A percentile compares a stretch with the other conserved stretches of the same genome.
phyloP scores from a whole-genome alignment of 148 eudicot species.

The Mesembryanthemum crystallinum region DNA sequence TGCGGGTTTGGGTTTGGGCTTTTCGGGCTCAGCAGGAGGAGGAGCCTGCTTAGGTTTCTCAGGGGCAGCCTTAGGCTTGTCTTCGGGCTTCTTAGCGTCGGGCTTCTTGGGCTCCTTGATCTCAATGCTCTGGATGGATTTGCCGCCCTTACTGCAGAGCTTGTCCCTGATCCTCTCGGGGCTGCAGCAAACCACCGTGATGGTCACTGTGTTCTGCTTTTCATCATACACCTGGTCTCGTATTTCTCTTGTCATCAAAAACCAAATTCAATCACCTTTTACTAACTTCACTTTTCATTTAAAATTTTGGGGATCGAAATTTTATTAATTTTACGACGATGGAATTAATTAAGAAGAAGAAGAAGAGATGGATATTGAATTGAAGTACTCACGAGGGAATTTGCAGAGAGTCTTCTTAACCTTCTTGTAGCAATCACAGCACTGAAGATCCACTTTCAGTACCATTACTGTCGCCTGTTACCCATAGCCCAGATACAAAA shows the following conservation, averaged over 20 bases:
- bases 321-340: no score
- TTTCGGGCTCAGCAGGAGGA: slow-evolving; percentile 6
- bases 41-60: slow-evolving; percentile 17
- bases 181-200: slow-evolving; percentile 73
- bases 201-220: slow-evolving; percentile 62
- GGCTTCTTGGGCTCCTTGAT: slow-evolving; percentile 38
- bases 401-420: slow-evolving; percentile 64
- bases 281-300: neutral
- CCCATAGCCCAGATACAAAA: no score
- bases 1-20: slow-evolving; percentile 19
- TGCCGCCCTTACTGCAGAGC: slow-evolving; percentile 62
- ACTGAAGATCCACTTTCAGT: slow-evolving; percentile 74
- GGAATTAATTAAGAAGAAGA: no score
- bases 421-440: slow-evolving; percentile 68
- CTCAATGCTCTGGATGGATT: slow-evolving; percentile 58
- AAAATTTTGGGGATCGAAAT: no score
- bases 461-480: slow-evolving; percentile 61
- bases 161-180: slow-evolving; percentile 82
- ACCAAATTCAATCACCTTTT: neutral
- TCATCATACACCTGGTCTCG: slow-evolving; percentile 66
- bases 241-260: slow-evolving; percentile 59
- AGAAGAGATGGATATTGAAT: no score
- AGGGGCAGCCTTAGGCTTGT: slow-evolving; percentile 21
- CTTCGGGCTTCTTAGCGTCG: slow-evolving; percentile 36
- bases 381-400: slow-evolving; percentile 61